Conservation (phyloP, 257 asterid species). For the Coffea canephora region DNA sequence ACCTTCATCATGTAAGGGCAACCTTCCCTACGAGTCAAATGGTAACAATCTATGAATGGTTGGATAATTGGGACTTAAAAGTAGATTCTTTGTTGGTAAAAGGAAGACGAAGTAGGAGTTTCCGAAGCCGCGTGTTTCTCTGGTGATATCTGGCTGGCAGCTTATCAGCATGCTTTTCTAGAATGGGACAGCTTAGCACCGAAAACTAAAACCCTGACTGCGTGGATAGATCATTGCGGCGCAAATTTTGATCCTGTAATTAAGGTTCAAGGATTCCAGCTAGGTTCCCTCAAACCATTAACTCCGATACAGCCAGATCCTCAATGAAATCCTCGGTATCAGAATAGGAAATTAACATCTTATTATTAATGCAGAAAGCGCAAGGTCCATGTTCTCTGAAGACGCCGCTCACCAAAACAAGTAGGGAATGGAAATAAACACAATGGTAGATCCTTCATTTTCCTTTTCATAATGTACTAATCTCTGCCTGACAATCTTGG, state of each 20-base stretch:
- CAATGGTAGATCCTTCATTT: too few relatives aligned
- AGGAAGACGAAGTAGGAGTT: not conserved
- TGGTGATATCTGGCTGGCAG: not conserved
- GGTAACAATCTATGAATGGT: too few relatives aligned
- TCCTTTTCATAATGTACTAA: too few relatives aligned
- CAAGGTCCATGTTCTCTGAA: not conserved
- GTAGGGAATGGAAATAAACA: not conserved
- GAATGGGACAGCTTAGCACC: not conserved
- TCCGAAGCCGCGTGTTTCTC: not conserved
- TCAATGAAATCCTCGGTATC: not conserved
- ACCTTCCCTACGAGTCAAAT: too few relatives aligned
- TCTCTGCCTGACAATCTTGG: too few relatives aligned
- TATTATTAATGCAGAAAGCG: not conserved
- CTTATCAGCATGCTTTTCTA: too few relatives aligned
- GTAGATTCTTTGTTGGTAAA: too few relatives aligned
- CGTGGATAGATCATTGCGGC: not conserved
- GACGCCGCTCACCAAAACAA: not conserved
- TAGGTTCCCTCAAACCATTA: not conserved
- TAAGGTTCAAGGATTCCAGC: not conserved
- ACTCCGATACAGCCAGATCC: not conserved
- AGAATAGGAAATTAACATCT: not conserved
- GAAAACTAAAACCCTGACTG: not conserved
- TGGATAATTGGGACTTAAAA: too few relatives aligned
- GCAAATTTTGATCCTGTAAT: not conserved
- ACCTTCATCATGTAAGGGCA: too few relatives aligned